Evolutionary conservation across 805 yeast species (phyloP), one percentile per base, ranked within the genome.

Genomic region (Metschnikowia amazonensis): DNA sequence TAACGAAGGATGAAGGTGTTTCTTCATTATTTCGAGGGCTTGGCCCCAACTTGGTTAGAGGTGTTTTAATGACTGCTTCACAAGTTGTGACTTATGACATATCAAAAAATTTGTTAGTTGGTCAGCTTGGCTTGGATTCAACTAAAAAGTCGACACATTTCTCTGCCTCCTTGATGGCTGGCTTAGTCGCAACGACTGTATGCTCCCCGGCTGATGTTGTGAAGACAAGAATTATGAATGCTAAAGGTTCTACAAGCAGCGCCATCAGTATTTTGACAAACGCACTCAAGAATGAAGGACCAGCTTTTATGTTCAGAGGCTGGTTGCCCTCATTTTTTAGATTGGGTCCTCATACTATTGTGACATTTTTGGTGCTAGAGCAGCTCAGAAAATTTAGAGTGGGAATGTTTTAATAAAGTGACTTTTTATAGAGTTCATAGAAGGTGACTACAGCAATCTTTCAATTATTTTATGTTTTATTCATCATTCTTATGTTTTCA

Each of bases 161-260:
- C 59, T 62, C 81, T 28, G 87, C 96, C 0, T 83, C 92, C 3
- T 69, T 88, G 49, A 59, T 84, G 51, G 95, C 96, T 1, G 96
- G 96, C 14, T 67, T 88, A 29, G 88, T 88, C 4, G 96, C 96
- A 5, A 88, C 96, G 0, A 89, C 96, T 0, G 85, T 88, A 16
- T 89, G 96, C 62, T 86, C 95, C 1, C 96, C 96, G 1, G 96
- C 90, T 8, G 96, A 88, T 64, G 96, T 88, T 3, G 82, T 88
- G 40, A 89, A 89, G 64, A 89, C 96, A 2, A 73, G 95, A 59
- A 85, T 88, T 47, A 88, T 88, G 96, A 84, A 86, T 65, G 77
- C 76, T 32, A 71, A 76, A 45, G 72, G 70, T 1, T 38, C 68
- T 0, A 55, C 60, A 43, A 70, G 70, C 43, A 66, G 77, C 49